Percentiles rank a stretch among this genome's conserved stretches.
phyloP scores from a whole-genome alignment of 1,139 yeast genomes.

The Ashbya aceris region DNA sequence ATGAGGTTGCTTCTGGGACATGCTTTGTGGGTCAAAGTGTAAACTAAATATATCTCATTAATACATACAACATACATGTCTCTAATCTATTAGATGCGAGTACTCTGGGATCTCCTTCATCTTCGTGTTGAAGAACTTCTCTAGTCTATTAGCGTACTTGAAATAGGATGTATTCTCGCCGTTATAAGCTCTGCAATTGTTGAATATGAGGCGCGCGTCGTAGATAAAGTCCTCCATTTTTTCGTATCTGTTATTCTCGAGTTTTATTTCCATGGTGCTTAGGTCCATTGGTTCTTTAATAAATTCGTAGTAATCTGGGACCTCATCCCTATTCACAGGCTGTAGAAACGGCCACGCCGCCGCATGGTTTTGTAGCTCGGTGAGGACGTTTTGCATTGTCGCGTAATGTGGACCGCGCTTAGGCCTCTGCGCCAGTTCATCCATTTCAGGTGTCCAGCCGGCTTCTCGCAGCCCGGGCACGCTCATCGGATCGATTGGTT shows the following conservation, averaged over 20 bases:
- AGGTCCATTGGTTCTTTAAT: slow-evolving; percentile 99
- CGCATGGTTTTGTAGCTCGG: slow-evolving; percentile 88
- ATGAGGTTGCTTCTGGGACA: neutral
- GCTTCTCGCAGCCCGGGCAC: slow-evolving; percentile 87
- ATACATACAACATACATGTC: slow-evolving; percentile 5
- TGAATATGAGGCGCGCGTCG: slow-evolving; percentile 78
- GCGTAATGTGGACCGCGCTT: slow-evolving; percentile 93
- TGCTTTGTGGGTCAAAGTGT: neutral
- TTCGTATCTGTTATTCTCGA: slow-evolving; percentile 86
- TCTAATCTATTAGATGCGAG: slow-evolving; percentile 31
- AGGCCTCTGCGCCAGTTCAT: slow-evolving; percentile 88
- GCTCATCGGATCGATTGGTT: slow-evolving; percentile 57
- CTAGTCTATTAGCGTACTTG: slow-evolving; percentile 86
- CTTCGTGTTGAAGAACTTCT: slow-evolving; percentile 74
- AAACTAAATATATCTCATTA: neutral
- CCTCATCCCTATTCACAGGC: slow-evolving; percentile 90
- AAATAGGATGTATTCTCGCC: slow-evolving; percentile 85
- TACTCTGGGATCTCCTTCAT: slow-evolving; percentile 56
- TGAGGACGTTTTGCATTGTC: slow-evolving; percentile 77
- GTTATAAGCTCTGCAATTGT: slow-evolving; percentile 83
- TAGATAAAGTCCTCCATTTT: slow-evolving; percentile 85
- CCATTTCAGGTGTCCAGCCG: slow-evolving; percentile 99
- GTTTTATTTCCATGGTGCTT: slow-evolving; percentile 86
- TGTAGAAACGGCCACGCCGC: slow-evolving; percentile 98
- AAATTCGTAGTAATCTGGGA: slow-evolving; percentile 91